Evolutionary conservation across 805 yeast species (phyloP), one percentile per base, ranked within the genome.

Genomic region (Saturnispora silvae): DNA sequence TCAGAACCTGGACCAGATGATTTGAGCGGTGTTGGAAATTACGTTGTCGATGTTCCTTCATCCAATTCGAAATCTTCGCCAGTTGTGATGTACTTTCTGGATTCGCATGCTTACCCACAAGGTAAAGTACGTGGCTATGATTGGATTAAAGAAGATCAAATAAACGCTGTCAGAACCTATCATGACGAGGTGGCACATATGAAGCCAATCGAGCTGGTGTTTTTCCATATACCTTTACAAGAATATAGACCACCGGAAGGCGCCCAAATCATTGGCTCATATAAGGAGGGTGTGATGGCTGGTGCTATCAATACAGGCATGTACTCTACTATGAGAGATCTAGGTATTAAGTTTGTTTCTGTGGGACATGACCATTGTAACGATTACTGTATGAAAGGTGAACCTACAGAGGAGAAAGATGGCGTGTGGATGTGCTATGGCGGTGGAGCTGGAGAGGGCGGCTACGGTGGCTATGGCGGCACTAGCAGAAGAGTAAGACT

Each of bases 341-440:
- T 82, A 7, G 94, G 89, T 0, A 86, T 92, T 1, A 62, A 71
- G 22, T 84, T 83, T 0, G 72, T 77, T 0, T 66, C 80, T 38
- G 94, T 83, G 13, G 98, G 98, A 0, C 98, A 92, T 55, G 98
- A 92, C 52, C 98, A 92, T 56, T 82, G 85, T 48, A 92, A 92
- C 57, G 97, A 92, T 52, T 92, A 72, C 54, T 92, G 98, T 58
- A 59, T 83, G 41, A 58, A 67, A 35, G 81, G 81, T 45, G 63
- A 47, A 60, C 26, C 20, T 10, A 14, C n/a, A 13, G 34, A 24
- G 8, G 17, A 24, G 7, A 28, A 44, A 14, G 81, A 81, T 45
- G 65, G 48, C 60, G 60, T 39, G 23, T 84, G 95, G 94, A 61
- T 92, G 24, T 92, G 98, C 52, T 86, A 85, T 53, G 98, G 95